Percentiles rank a stretch among this genome's conserved stretches.
These are phyloP conservation scores for Antrodiella citrinella DNA, from an alignment of 768 basidiomycete species.

Conservation along the genomic window DNA sequence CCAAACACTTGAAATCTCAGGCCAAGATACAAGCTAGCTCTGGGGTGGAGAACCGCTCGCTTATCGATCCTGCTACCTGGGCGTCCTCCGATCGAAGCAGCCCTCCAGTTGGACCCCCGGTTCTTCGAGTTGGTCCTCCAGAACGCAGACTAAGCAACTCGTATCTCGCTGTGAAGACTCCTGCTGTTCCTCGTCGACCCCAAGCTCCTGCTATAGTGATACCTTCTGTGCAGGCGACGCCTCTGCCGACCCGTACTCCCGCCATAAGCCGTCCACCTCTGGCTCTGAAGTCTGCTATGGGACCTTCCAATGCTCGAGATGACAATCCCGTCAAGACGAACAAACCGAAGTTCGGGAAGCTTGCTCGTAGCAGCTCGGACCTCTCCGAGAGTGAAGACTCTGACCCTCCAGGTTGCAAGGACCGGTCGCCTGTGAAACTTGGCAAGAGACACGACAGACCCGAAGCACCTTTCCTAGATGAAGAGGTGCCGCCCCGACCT, in stretches of 20 bases:
- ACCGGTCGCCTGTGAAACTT: neutral
- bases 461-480: neutral
- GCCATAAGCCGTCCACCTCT: neutral
- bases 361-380: slow-evolving; percentile 19
- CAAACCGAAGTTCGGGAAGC: slow-evolving; percentile 15
- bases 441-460: slow-evolving; percentile 5
- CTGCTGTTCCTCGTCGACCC: slow-evolving; percentile 2
- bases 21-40: slow-evolving; percentile 11
- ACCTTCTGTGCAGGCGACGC: slow-evolving; percentile 6
- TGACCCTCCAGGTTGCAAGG: slow-evolving; percentile 10
- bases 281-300: slow-evolving; percentile 1
- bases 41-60: slow-evolving; percentile 15
- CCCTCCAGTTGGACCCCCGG: slow-evolving; percentile 3
- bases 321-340: neutral
- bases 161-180: neutral
- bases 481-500: no score
- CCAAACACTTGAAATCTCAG: slow-evolving; percentile 23
- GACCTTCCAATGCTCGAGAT: neutral
- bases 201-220: neutral
- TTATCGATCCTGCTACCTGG: slow-evolving; percentile 24
- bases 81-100: slow-evolving; percentile 20
- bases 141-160: no score
- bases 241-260: slow-evolving; percentile 1
- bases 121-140: no score
- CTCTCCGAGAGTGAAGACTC: slow-evolving; percentile 16